Evolutionary conservation across 371 early-diverging fungal species (phyloP), one percentile per base, ranked within the genome.

Genomic region (Rhizomucor miehei): DNA sequence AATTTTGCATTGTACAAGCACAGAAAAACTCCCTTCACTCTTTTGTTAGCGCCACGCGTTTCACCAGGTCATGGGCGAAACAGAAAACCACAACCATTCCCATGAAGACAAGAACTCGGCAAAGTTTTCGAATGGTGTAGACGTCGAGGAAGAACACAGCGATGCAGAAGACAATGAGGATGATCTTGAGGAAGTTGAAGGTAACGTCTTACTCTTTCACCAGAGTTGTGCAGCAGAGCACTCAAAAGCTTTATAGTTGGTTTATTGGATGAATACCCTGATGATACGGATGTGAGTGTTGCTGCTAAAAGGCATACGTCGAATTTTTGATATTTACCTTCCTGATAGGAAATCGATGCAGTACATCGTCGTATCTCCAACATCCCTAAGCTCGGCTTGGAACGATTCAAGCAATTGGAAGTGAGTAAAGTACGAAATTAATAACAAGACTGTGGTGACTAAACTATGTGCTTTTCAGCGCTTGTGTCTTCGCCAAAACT

Each of bases 401-500:
- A 67, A 24, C 75, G 92, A 40, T 92, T 94, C 70, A 76, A 79
- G 59, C 66, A 80, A 34, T 67, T 91, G 12, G 51, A 85, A 81
- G 93, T 89, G 73, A 56, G 45, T 11, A 29, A 19, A 24, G 20
- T 35, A n/a, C 21, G 9, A 17, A 50, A 11, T 41, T 16, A 29
- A 40, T 35, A 34, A 44, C 11, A 24, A 3, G 35, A 20, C 17
- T 37, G 29, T 29, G 29, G 29, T 51, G 5, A 14, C 14, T 14
- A 6, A 20, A 35, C n/a, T 54, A 13, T 20, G 20, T 36, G 48
- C 13, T 52, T n/a, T n/a, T n/a, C n/a, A 92, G 91, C 70, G 73
- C 16, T 68, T 95, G 12, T 89, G 89, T n/a, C 62, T 93, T 38
- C 87, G 98, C 3, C 98, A 97, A 69, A 98, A 98, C 67, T 81